Base-by-base conservation (phyloP, 805 yeast species). In the Kazachstania bromeliacearum region DNA sequence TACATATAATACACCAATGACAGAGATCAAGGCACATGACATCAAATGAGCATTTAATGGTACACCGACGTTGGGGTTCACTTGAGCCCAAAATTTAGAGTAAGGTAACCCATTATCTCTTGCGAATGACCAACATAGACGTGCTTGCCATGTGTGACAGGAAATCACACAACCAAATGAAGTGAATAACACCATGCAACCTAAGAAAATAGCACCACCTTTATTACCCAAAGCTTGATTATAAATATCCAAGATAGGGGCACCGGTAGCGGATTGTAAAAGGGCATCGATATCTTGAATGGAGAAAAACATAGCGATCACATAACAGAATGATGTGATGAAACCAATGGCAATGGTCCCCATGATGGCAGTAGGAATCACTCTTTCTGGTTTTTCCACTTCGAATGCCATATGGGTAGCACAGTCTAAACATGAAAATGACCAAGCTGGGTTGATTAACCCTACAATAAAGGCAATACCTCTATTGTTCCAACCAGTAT, bases 361-460 rank as follows among this genome's bases (percentile, higher is more conserved):
- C 58, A 77, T 63, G 42, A 78, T 77, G 6, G 83, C 75, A 34
- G 69, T 68, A n/a, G 85, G 85, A 38, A 77, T 73, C 34, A 73
- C 71, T 34, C 69, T 63, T 47, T 71, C 71, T 4, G 85, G 83
- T 19, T 68, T 62, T 26, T 67, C 60, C 8, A 74, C 73, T 53
- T 79, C 87, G 55, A 79, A 85, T 3, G 84, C 79, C 70, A 79
- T 67, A 47, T 79, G 85, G 5, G 85, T 76, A 2, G 84, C 84
- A 44, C 77, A 73, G 52, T 79, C 87, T 33, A 77, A 60, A 49
- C 85, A 77, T 19, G 77, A 67, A 53, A 79, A 77, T 4, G 80
- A 74, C 82, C 83, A 79, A 32, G 77, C 77, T 6, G 84, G 82
- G 48, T 77, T 78, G 48, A 79, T 72, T 33, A 79, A 58, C 19